These are phyloP conservation scores for Arthroderma uncinatum DNA, from an alignment of 2,329 filamentous ascomycete genomes.

Conservation along the genomic window DNA sequence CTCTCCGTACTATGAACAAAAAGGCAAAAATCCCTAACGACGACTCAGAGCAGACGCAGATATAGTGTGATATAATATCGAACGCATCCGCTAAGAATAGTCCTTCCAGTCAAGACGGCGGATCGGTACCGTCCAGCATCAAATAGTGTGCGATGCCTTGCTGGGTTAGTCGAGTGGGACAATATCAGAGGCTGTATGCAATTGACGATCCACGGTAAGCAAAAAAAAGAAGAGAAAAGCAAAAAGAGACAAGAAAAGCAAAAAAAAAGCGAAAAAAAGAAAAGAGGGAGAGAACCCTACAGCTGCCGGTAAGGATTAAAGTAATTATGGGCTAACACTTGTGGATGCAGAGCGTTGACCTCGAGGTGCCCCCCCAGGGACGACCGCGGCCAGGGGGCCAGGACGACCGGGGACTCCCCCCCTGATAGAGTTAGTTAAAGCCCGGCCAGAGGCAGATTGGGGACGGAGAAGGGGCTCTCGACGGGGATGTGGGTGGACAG, in stretches of 20 bases:
- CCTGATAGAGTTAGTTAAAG: too few species aligned
- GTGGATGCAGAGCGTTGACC: neutral
- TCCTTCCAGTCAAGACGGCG: neutral
- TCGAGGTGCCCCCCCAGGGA: neutral
- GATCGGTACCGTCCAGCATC: neutral
- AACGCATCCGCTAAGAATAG: neutral
- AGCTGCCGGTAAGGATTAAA: neutral
- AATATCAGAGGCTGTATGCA: neutral
- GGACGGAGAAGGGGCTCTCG: neutral
- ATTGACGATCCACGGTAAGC: neutral
- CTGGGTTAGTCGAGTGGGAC: neutral
- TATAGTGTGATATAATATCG: slow-evolving; percentile 2
- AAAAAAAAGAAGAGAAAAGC: neutral
- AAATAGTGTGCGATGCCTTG: neutral
- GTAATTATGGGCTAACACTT: neutral
- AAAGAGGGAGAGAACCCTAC: slow-evolving; percentile 2
- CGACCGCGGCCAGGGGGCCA: neutral
- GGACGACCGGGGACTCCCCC: neutral
- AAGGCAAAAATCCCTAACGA: neutral
- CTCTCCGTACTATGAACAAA: neutral
- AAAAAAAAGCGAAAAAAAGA: neutral
- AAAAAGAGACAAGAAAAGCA: neutral
- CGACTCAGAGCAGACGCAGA: neutral
- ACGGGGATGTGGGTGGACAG: neutral
- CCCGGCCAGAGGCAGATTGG: neutral